These are phyloP conservation scores for Plantago lanceolata DNA, from an alignment of 305 asterid species.

Conservation along the genomic window DNA sequence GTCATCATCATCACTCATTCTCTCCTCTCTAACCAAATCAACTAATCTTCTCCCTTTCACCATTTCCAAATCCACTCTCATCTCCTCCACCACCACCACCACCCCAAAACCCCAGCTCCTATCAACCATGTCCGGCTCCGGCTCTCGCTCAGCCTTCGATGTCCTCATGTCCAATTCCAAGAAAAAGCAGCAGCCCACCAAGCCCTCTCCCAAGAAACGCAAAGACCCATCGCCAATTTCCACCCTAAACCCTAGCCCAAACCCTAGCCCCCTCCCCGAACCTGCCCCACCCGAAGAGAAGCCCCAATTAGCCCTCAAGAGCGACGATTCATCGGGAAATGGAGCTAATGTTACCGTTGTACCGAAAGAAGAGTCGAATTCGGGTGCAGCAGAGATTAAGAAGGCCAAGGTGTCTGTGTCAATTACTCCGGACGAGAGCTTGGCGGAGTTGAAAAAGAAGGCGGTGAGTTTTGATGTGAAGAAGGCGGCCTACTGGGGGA, in stretches of 20 bases:
- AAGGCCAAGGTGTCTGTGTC: constrained; percentile 32
- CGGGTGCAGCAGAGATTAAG: constrained; percentile 33
- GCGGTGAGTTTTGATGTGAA: constrained; percentile 46
- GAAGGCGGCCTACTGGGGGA: constrained; percentile 80
- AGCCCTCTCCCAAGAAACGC: constrained; percentile 57
- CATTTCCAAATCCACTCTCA: constrained; percentile 21
- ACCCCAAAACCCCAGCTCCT: not conserved
- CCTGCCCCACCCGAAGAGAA: not conserved
- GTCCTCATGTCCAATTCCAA: constrained; percentile 56
- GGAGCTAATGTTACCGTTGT: constrained; percentile 12
- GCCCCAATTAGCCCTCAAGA: not conserved
- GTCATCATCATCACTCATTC: constrained; percentile 21
- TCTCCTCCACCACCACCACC: constrained; percentile 6
- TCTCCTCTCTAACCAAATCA: constrained; percentile 21
- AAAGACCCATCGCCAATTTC: constrained; percentile 34
- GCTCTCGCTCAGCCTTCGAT: constrained; percentile 51
- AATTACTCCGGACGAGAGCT: constrained; percentile 46
- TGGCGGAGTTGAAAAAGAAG: constrained; percentile 50
- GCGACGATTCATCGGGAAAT: constrained; percentile 10
- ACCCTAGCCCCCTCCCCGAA: constrained; percentile 20
- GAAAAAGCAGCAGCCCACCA: constrained; percentile 36
- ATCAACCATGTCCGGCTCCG: constrained; percentile 40
- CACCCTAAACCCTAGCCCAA: constrained; percentile 27
- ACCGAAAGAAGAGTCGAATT: constrained; percentile 18
- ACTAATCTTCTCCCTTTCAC: constrained; percentile 7